Evolutionary conservation across 2,329 filamentous ascomycete genomes (phyloP).

Genomic region (Arachnopeziza araneosa): DNA sequence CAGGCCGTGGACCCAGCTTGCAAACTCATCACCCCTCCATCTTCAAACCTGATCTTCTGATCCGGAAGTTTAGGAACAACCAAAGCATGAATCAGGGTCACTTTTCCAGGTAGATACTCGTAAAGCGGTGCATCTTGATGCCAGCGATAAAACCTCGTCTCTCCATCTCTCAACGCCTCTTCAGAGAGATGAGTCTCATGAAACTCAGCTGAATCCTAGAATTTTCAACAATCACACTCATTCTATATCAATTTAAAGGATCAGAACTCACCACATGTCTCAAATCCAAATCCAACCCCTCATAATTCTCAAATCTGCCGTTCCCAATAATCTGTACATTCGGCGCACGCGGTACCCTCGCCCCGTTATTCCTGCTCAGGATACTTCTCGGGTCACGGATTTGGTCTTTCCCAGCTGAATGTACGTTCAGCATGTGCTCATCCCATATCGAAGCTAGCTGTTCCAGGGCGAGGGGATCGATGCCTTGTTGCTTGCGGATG

Average conservation of each 20-base stretch:
- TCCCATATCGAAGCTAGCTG: conserved; percentile 10
- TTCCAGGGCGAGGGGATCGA: conserved; percentile 5
- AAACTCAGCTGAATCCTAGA: conserved; percentile 8
- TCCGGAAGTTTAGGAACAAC: conserved; percentile 21
- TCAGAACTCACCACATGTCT: not conserved
- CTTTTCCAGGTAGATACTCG: conserved; percentile 27
- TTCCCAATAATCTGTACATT: conserved; percentile 9
- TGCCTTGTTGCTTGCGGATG: conserved; percentile 9
- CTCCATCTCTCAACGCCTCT: conserved; percentile 16
- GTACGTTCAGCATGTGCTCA: conserved; percentile 1
- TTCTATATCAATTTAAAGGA: not conserved
- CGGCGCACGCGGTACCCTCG: not conserved
- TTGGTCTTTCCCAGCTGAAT: conserved; percentile 5
- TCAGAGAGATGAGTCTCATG: conserved; percentile 5
- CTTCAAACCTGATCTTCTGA: conserved; percentile 22
- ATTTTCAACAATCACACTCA: not conserved
- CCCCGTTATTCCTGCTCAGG: conserved; percentile 3
- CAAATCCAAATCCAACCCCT: conserved; percentile 5
- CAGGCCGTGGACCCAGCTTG: conserved; percentile 25
- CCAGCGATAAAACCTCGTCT: conserved; percentile 28
- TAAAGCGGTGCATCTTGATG: conserved; percentile 30
- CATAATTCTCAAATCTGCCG: conserved; percentile 8
- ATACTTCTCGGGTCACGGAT: conserved; percentile 10
- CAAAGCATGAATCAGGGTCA: conserved; percentile 23
- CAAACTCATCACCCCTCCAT: conserved; percentile 15